Percentiles rank a stretch among this genome's conserved stretches.
phyloP scores from a whole-genome alignment of 225 moss, liverwort and hornwort genomes.

The Bryoerythrophyllum caledonicum region DNA sequence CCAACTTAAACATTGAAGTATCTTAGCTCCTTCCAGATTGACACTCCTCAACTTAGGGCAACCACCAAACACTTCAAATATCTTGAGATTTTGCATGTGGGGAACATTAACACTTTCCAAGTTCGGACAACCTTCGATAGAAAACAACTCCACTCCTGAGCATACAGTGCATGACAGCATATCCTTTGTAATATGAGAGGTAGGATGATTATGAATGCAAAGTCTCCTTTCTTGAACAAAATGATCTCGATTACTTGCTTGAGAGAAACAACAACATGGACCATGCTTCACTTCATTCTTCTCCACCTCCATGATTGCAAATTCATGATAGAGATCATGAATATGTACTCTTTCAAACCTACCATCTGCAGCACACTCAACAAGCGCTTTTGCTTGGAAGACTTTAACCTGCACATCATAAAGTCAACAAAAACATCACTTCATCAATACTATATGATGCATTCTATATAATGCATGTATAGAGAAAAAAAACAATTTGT shows the following conservation, averaged over 20 bases:
- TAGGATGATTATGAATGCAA: neutral
- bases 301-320: neutral
- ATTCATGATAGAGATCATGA: neutral
- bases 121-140: neutral
- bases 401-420: neutral
- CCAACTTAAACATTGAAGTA: neutral
- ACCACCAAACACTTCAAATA: neutral
- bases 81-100: neutral
- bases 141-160: neutral
- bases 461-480: neutral
- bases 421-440: neutral
- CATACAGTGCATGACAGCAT: neutral
- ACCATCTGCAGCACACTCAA: neutral
- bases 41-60: neutral
- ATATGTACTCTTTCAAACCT: neutral
- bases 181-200: neutral
- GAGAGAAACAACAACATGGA: neutral
- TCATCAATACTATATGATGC: neutral
- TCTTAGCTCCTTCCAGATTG: neutral
- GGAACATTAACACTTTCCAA: neutral
- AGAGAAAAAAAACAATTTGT: neutral
- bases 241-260: neutral
- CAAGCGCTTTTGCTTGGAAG: neutral
- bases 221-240: neutral
- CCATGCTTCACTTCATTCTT: too few relatives aligned